Base-by-base conservation (phyloP, 1,284 basidiomycete genomes). In the Boletellus sp. region DNA sequence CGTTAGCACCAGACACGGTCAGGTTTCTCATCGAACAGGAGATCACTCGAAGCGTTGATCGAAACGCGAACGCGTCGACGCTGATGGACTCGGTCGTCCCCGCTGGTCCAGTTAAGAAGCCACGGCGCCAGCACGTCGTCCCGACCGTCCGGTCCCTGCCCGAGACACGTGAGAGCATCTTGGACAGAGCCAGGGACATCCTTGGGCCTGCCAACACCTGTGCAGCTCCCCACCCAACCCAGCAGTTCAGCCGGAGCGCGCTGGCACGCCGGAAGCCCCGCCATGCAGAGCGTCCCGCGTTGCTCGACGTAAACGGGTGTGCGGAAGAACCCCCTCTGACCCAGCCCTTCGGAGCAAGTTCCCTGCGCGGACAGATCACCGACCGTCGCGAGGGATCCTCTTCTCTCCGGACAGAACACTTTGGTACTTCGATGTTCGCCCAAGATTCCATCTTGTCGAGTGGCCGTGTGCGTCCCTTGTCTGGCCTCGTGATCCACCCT, bases 61-160 rank as follows among this genome's bases (percentile, higher is more conserved):
- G 40, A 28, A 15, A 41, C 5, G 21, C 22, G n/a, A 47, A 28
- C 13, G 44, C 60, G 33, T 8, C 65, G 32, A 88, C 85, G 1
- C 71, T 82, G 35, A 69, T 90, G 44, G 80, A 83, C 58, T 73
- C 77, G 6, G 70, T 81, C 16, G 65, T 86, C 8, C 71, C 75
- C 18, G 71, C 72, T 32, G 72, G 68, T 60, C 28, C 71, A 71
- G 7, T 78, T 73, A 80, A 74, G 61, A 77, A 73, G 58, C 64
- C 62, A 5, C 76, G 68, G 56, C 73, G 74, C 39, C 65, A 67
- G 24, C 69, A 75, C 42, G 65, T 71, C n/a, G 52, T 67, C 3
- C 69, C 74, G 49, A 80, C 78, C 4, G 71, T 88, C 45, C 73
- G 74, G 58, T 71, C 62, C 47, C 62, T 79, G 18, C 61, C 69